phyloP scores from a whole-genome alignment of 495 filamentous ascomycete genomes.

The Cercophora sp. region DNA sequence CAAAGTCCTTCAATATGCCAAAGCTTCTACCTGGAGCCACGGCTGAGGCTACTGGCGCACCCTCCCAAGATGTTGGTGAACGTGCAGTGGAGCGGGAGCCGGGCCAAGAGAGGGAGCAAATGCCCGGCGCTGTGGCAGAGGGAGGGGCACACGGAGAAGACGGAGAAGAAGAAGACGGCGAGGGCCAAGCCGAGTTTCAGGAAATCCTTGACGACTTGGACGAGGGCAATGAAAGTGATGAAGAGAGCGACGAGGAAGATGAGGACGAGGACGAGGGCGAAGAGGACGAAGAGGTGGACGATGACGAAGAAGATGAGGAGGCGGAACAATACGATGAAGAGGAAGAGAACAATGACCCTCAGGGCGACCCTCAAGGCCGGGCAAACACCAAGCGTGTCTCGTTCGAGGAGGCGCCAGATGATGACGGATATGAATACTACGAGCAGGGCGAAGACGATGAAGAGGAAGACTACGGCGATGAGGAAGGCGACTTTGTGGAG shows the following conservation, averaged over 20 bases:
- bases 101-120: too few relatives aligned
- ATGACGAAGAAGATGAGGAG: constrained; percentile 10
- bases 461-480: constrained; percentile 18
- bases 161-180: constrained; percentile 4
- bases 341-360: constrained; percentile 9
- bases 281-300: constrained; percentile 7
- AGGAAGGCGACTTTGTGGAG: constrained; percentile 13
- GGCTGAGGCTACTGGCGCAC: background rate
- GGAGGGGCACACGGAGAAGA: constrained; percentile 13
- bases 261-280: constrained; percentile 7
- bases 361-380: too few relatives aligned
- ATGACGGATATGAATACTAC: constrained; percentile 19
- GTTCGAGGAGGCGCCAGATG: constrained; percentile 11
- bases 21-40: too few relatives aligned
- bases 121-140: too few relatives aligned
- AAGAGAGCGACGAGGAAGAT: constrained; percentile 4
- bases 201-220: constrained; percentile 3
- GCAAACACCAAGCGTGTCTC: too few relatives aligned
- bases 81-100: too few relatives aligned
- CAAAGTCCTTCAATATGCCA: too few relatives aligned
- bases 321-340: constrained; percentile 16
- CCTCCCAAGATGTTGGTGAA: background rate
- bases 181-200: background rate
- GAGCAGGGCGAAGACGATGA: constrained; percentile 14
- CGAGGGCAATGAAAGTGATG: constrained; percentile 8